A percentile compares a stretch with the other conserved stretches of the same genome.
phyloP scores from a whole-genome alignment of 225 moss, liverwort and hornwort genomes.

The Polytrichum formosum region DNA sequence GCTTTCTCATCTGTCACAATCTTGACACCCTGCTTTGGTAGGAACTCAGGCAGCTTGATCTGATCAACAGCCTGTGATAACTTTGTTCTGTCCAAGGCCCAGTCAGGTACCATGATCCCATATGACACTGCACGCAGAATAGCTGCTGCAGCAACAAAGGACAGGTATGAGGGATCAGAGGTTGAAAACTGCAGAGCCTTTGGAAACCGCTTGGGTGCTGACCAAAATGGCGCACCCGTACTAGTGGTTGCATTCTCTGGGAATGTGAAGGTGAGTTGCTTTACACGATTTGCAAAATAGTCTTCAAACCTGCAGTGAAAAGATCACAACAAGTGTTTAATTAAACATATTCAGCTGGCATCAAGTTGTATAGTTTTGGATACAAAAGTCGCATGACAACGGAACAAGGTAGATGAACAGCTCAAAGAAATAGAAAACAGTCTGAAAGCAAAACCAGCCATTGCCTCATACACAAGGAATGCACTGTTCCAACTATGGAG shows the following conservation, averaged over 20 bases:
- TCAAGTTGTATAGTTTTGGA: no score
- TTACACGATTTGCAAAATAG: constrained; percentile 59
- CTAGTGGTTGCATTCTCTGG: constrained; percentile 54
- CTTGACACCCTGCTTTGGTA: constrained; percentile 60
- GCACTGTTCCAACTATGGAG: no score
- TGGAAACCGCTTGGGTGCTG: constrained; percentile 69
- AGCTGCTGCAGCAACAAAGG: constrained; percentile 47
- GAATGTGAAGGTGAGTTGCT: constrained; percentile 64
- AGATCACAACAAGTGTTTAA: neutral
- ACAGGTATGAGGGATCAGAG: constrained; percentile 47
- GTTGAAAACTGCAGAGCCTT: constrained; percentile 52
- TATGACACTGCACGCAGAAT: constrained; percentile 50
- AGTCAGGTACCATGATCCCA: constrained; percentile 41
- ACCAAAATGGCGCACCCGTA: constrained; percentile 60
- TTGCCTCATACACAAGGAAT: no score
- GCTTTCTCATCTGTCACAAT: constrained; percentile 66
- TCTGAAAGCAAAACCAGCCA: no score
- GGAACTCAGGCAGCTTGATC: constrained; percentile 37
- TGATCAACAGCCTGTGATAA: constrained; percentile 46
- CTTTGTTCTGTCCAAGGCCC: constrained; percentile 48
- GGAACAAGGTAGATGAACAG: no score
- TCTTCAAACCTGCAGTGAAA: constrained; percentile 36
- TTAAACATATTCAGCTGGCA: neutral
- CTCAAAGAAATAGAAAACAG: no score
- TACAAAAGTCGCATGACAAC: no score